phyloP scores from a whole-genome alignment of 352 stramenopile species.

The Aphanomyces invadans region DNA sequence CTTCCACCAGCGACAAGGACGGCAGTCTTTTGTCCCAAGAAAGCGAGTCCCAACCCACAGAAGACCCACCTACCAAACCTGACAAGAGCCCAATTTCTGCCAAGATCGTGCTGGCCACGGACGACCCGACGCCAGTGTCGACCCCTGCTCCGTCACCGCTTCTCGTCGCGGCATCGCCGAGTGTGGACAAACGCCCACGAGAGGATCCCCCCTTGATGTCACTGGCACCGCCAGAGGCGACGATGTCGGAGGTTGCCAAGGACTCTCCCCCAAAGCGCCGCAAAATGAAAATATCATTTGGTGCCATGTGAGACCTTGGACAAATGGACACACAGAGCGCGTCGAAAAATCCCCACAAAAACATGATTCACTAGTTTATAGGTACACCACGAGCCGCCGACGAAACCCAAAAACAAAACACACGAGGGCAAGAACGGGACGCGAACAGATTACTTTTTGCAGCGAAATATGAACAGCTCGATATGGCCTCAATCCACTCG shows the following conservation, averaged over 20 bases:
- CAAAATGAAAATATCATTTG: conserved; percentile 26
- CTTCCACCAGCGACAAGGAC: too few species aligned
- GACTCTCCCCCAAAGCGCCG: conserved; percentile 11
- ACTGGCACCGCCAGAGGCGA: background rate
- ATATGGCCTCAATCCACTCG: too few species aligned
- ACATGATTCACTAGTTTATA: background rate
- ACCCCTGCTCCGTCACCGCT: background rate
- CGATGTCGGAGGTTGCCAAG: background rate
- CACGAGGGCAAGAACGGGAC: too few species aligned
- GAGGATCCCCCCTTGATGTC: background rate
- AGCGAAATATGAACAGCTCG: too few species aligned
- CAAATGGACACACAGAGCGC: background rate
- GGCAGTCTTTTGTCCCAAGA: background rate
- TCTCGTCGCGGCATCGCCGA: background rate
- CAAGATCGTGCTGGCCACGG: background rate
- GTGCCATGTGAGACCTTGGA: background rate
- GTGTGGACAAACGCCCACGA: background rate
- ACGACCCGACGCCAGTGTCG: background rate
- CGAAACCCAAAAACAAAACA: too few species aligned
- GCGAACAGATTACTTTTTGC: too few species aligned
- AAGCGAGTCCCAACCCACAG: background rate
- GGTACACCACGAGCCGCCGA: too few species aligned
- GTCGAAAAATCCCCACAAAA: too few species aligned
- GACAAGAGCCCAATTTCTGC: too few species aligned
- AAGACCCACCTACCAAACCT: background rate